Conservation (phyloP, 805 yeast species). For the Metschnikowia borealis region DNA sequence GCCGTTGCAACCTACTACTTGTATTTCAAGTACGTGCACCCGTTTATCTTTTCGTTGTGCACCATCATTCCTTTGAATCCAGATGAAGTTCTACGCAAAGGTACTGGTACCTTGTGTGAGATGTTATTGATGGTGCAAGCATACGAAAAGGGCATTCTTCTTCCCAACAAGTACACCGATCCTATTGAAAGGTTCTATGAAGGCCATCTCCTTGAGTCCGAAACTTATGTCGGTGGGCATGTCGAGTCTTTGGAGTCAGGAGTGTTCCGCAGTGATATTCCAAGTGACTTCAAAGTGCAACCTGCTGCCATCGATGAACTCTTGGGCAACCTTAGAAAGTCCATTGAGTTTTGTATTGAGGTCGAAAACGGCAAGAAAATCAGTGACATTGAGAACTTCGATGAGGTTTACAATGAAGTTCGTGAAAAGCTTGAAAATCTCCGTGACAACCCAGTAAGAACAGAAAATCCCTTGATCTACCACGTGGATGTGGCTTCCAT, state of each 20-base stretch:
- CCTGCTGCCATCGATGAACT: slow-evolving; percentile 80
- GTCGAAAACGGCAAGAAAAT: slow-evolving; percentile 72
- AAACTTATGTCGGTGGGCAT: slow-evolving; percentile 98
- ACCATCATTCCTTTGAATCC: slow-evolving; percentile 95
- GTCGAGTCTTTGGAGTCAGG: slow-evolving; percentile 98
- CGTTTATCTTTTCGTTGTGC: slow-evolving; percentile 92
- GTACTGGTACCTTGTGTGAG: slow-evolving; percentile 98
- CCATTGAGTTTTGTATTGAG: slow-evolving; percentile 76
- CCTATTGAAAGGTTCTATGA: slow-evolving; percentile 93
- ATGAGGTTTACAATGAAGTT: slow-evolving; percentile 65
- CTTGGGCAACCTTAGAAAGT: slow-evolving; percentile 63
- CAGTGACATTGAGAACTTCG: slow-evolving; percentile 77
- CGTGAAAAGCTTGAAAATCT: slow-evolving; percentile 52
- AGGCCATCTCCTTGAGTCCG: slow-evolving; percentile 90
- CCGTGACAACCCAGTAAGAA: slow-evolving; percentile 57
- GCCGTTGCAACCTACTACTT: slow-evolving; percentile 98
- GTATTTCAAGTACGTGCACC: slow-evolving; percentile 95
- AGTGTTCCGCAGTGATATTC: slow-evolving; percentile 87
- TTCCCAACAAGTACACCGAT: slow-evolving; percentile 92
- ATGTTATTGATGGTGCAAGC: slow-evolving; percentile 98
- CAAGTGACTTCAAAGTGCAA: slow-evolving; percentile 71
- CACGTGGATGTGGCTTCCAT: slow-evolving; percentile 99
- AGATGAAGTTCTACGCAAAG: slow-evolving; percentile 92
- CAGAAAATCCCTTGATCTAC: slow-evolving; percentile 82
- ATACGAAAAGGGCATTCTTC: slow-evolving; percentile 64